phyloP scores from a whole-genome alignment of 1,139 yeast genomes.

The Kodamaea plutei region DNA sequence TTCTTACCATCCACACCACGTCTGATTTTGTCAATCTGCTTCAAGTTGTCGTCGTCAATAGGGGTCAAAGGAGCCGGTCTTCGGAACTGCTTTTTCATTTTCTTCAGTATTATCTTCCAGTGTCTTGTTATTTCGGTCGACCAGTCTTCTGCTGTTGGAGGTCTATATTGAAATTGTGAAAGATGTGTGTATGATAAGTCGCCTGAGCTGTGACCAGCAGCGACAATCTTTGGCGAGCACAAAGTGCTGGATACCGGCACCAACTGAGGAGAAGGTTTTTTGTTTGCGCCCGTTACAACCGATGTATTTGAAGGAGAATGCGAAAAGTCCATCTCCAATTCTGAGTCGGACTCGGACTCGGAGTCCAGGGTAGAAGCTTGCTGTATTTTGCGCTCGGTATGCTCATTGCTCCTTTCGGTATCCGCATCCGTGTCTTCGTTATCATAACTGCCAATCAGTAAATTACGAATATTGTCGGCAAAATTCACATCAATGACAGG shows the following conservation, averaged over 20 bases:
- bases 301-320: conserved; percentile 7
- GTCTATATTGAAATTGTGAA: conserved; percentile 26
- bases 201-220: conserved; percentile 10
- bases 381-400: background rate
- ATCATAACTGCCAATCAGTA: conserved; percentile 7
- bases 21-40: conserved; percentile 61
- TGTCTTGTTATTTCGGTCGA: conserved; percentile 53
- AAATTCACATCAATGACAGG: conserved; percentile 34
- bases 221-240: conserved; percentile 24
- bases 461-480: conserved; percentile 13
- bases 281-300: conserved; percentile 1
- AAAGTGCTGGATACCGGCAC: conserved; percentile 17
- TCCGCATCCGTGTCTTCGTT: conserved; percentile 10
- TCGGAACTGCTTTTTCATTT: conserved; percentile 60
- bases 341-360: conserved; percentile 9
- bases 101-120: conserved; percentile 59
- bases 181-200: conserved; percentile 30
- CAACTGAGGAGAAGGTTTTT: conserved; percentile 9
- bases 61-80: conserved; percentile 67
- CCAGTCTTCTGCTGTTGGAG: conserved; percentile 68
- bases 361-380: conserved; percentile 1
- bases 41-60: conserved; percentile 53
- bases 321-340: conserved; percentile 8
- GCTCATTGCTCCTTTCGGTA: conserved; percentile 4
- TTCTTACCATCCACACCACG: conserved; percentile 84